phyloP scores from a whole-genome alignment of 2,329 filamentous ascomycete species.

The Sporothrix euskadiensis region DNA sequence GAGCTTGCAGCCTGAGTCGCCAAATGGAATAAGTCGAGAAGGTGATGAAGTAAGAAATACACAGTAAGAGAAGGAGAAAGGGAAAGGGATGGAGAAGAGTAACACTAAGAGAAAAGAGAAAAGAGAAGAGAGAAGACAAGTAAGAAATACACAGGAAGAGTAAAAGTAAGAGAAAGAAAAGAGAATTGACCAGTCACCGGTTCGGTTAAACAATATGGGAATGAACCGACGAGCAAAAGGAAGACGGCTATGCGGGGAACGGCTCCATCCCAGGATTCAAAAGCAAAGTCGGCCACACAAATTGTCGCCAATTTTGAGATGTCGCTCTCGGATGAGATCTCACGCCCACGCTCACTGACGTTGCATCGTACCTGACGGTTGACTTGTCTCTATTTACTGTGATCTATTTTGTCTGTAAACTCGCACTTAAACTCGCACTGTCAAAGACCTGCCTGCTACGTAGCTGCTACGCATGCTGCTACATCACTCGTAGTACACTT shows the following conservation, averaged over 20 bases:
- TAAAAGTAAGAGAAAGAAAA: background rate
- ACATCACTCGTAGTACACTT: constrained; percentile 42
- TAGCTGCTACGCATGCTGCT: background rate
- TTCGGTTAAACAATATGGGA: background rate
- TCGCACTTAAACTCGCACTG: background rate
- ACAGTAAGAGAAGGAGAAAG: background rate
- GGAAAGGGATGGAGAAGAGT: background rate
- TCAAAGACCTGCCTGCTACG: background rate
- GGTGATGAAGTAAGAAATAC: too few relatives aligned
- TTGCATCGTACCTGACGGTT: background rate
- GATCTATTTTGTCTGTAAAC: background rate
- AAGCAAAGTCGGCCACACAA: background rate
- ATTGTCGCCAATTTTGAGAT: background rate
- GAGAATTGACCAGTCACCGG: background rate
- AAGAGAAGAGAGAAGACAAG: background rate
- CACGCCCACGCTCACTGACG: background rate
- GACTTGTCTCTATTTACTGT: background rate
- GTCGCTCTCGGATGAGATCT: background rate
- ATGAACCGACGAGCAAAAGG: background rate
- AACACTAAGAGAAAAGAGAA: background rate
- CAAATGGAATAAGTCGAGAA: background rate
- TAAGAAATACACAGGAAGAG: background rate
- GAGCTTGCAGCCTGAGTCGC: background rate
- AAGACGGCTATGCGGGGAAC: background rate
- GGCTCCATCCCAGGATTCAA: background rate